Base-by-base conservation (phyloP, 1,284 basidiomycete species). In the Ganoderma sinense region DNA sequence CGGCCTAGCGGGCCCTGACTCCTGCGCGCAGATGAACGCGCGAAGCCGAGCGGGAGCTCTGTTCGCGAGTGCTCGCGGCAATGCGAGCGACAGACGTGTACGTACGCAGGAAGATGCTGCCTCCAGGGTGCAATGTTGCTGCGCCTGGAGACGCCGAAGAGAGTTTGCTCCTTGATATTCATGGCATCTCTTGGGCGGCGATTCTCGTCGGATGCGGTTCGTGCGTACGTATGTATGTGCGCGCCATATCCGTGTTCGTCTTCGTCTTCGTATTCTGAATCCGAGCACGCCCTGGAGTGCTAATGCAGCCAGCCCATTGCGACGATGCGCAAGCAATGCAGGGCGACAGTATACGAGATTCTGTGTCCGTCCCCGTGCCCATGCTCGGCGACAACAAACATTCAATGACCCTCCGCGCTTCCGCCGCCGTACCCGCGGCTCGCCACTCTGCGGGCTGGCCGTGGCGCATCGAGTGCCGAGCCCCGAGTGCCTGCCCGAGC, bases 401-500 rank as follows among this genome's bases (percentile, higher is more conserved):
- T 59, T 59, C 33, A 59, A 39, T 20, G 33, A 8, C 56, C 20
- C 33, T 36, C 65, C 62, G 65, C 65, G 36, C 70, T 69, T 68
- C 55, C 66, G 62, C 71, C 69, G 69, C 66, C 68, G 59, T 72
- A 72, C 71, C 68, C 71, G 71, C 71, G 68, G 64, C 39, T 61
- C 66, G 48, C 68, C 68, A 69, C 71, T 55, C 45, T 65, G 26
- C 43, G 29, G 31, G 20, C 29, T 16, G 31, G 4, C 33, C 31
- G 36, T 20, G 56, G 16, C 31, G 43, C 29, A 43, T 6, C n/a
- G 23, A 23, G 36, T 36, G 7, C 36, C 36, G 36, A 36, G 36
- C 10, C 62, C 16, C n/a, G 40, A 23, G n/a, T 29, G 43, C 29
- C 20, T 51, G 43, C 43, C 39, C 40, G 60, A 40, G 41, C 41